phyloP scores from a whole-genome alignment of 2,329 filamentous ascomycete genomes.

The Moelleriella libera region DNA sequence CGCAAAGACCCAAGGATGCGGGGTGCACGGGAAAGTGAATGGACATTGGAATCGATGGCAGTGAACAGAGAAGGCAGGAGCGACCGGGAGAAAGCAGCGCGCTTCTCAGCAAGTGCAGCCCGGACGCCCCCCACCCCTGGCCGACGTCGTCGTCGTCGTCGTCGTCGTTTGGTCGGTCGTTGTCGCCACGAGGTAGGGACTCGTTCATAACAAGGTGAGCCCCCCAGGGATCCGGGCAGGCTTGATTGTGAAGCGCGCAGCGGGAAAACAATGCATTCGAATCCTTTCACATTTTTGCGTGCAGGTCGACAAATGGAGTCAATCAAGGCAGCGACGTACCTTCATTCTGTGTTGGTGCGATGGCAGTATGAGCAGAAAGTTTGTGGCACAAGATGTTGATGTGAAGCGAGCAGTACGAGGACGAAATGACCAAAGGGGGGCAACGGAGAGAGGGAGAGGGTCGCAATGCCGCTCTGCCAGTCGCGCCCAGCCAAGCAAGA shows the following conservation, averaged over 20 bases:
- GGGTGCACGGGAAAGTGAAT: neutral
- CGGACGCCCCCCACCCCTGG: neutral
- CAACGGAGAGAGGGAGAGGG: neutral
- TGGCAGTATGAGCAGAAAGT: neutral
- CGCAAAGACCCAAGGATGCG: neutral
- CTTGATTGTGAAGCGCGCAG: too few species aligned
- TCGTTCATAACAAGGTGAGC: too few species aligned
- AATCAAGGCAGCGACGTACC: slow-evolving; percentile 7
- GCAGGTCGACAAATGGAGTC: too few species aligned
- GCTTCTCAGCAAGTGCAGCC: neutral
- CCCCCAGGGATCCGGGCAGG: too few species aligned
- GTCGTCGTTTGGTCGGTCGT: neutral
- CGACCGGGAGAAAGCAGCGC: neutral
- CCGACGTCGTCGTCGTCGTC: neutral
- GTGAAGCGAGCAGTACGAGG: neutral
- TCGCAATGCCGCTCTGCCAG: neutral
- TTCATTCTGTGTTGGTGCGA: slow-evolving; percentile 20
- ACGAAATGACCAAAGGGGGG: neutral
- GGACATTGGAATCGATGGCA: neutral
- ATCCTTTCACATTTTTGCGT: neutral
- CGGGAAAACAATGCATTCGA: neutral
- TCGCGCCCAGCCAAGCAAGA: neutral
- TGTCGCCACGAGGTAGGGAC: too few species aligned
- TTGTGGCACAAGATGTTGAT: neutral
- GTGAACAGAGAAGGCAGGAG: neutral